Conservation (phyloP, 2,329 filamentous ascomycete genomes). For the Botrytis fabae region DNA sequence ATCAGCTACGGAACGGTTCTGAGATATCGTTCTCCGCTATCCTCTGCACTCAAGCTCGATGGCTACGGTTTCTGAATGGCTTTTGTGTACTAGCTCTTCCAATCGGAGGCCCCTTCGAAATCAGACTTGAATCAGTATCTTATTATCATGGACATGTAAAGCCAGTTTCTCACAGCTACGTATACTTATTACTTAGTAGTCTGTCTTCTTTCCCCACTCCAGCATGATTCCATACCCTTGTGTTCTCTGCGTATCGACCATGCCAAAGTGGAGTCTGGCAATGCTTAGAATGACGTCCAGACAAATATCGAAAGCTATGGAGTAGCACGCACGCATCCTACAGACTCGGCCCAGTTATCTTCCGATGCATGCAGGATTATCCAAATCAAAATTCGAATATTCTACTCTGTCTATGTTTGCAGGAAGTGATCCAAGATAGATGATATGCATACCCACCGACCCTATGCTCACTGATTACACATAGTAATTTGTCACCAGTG, state of each 20-base stretch:
- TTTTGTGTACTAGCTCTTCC: neutral
- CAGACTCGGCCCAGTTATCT: neutral
- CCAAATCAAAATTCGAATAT: neutral
- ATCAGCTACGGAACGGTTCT: neutral
- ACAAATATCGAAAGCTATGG: neutral
- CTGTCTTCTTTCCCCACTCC: neutral
- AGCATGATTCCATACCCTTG: neutral
- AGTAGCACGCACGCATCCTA: neutral
- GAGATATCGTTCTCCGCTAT: neutral
- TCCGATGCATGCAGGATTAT: neutral
- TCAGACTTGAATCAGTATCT: neutral
- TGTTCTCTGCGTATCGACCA: neutral
- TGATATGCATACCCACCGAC: too few species aligned
- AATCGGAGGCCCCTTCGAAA: neutral
- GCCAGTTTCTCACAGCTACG: neutral
- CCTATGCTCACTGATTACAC: neutral
- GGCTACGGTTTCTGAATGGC: neutral
- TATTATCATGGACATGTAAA: neutral
- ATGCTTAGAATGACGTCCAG: neutral
- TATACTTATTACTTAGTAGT: neutral
- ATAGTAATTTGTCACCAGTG: slow-evolving; percentile 7
- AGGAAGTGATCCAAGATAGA: neutral
- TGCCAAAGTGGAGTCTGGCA: neutral
- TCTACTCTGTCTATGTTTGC: neutral
- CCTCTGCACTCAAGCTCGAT: neutral